These are phyloP conservation scores for Orbilia quercus DNA, from an alignment of 2,329 filamentous ascomycete species.

Conservation along the genomic window DNA sequence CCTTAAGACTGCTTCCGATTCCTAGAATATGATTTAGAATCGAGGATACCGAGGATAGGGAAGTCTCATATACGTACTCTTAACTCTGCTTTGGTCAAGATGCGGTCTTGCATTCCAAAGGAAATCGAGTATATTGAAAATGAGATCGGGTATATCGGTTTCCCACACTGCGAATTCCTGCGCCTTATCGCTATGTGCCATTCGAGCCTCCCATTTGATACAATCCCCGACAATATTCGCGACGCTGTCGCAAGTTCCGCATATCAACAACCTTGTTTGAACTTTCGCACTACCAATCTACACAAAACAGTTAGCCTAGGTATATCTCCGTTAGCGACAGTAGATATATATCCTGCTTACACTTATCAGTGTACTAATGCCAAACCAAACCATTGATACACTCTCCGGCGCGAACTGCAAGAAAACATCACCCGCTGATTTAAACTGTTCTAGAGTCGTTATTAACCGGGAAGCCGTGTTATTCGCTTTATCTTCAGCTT, in stretches of 20 bases:
- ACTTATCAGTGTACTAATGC: slow-evolving; percentile 39
- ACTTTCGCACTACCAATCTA: slow-evolving; percentile 40
- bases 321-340: neutral
- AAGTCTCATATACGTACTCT: slow-evolving; percentile 11
- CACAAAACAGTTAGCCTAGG: neutral
- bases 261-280: slow-evolving; percentile 41
- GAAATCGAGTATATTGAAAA: slow-evolving; percentile 42
- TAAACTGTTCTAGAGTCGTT: slow-evolving; percentile 37
- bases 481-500: slow-evolving; percentile 47
- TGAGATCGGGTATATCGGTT: slow-evolving; percentile 29
- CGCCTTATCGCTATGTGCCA: neutral
- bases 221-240: slow-evolving; percentile 38
- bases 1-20: slow-evolving; percentile 24
- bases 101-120: slow-evolving; percentile 44
- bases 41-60: neutral
- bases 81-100: slow-evolving; percentile 34
- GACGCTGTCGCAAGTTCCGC: slow-evolving; percentile 45
- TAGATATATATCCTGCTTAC: slow-evolving; percentile 7
- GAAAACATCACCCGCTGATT: slow-evolving; percentile 24
- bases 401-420: slow-evolving; percentile 46
- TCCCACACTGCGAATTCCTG: slow-evolving; percentile 36
- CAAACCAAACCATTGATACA: slow-evolving; percentile 50
- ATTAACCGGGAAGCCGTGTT: slow-evolving; percentile 34
- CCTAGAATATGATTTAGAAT: slow-evolving; percentile 7
- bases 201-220: slow-evolving; percentile 38